Evolutionary conservation across 768 basidiomycete genomes (phyloP).

Genomic region (Amanita molliuscula): DNA sequence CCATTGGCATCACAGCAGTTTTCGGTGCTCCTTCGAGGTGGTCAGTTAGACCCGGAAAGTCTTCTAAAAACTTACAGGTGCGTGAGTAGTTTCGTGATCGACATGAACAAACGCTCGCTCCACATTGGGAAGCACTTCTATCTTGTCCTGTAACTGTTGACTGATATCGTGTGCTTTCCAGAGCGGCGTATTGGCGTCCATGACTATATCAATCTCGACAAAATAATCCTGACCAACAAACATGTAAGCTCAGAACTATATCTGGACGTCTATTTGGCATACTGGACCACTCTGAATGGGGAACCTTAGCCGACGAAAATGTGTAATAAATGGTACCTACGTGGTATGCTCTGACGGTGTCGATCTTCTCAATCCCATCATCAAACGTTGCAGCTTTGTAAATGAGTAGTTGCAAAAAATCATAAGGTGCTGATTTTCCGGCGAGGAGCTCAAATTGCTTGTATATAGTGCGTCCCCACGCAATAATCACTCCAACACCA

Average conservation of each 20-base stretch:
- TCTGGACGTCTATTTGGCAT: constrained; percentile 10
- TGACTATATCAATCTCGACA: constrained; percentile 93
- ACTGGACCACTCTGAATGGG: constrained; percentile 61
- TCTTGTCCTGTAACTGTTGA: constrained; percentile 78
- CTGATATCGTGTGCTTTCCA: constrained; percentile 84
- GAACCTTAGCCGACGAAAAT: constrained; percentile 6
- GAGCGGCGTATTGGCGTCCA: constrained; percentile 80
- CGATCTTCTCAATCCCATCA: constrained; percentile 75
- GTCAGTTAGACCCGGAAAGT: not conserved
- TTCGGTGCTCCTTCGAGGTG: constrained; percentile 37
- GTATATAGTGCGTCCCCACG: constrained; percentile 73
- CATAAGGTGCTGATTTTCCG: constrained; percentile 85
- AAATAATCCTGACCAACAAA: constrained; percentile 57
- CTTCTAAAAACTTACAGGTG: constrained; percentile 25
- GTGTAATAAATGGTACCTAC: constrained; percentile 28
- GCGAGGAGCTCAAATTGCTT: constrained; percentile 79
- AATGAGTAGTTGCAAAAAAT: constrained; percentile 82
- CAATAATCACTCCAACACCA: constrained; percentile 63
- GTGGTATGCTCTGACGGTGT: constrained; percentile 91
- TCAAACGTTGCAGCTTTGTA: constrained; percentile 92
- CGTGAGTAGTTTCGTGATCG: constrained; percentile 87
- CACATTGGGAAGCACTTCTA: constrained; percentile 83
- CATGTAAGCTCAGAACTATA: constrained; percentile 1
- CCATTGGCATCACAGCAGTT: constrained; percentile 14
- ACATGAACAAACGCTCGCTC: constrained; percentile 93